Conservation (phyloP, 192 early-diverging fungal genomes). For the Backusella sp. region DNA sequence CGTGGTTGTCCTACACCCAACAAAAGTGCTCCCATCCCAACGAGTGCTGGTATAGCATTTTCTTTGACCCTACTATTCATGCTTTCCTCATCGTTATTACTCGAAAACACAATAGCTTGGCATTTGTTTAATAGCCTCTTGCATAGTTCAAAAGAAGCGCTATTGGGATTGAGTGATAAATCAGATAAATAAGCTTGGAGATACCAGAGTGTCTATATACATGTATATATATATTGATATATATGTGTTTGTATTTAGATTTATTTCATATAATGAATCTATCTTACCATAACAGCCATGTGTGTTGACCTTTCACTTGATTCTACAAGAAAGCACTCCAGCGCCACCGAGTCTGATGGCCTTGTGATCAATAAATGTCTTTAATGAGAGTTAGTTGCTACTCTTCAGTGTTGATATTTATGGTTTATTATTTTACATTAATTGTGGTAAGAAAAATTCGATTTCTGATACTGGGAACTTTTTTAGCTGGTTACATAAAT, state of each 20-base stretch:
- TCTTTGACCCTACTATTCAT: constrained; percentile 51
- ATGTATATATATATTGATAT: not conserved
- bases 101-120: constrained; percentile 83
- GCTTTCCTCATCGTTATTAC: not conserved
- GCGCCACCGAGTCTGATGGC: constrained; percentile 72
- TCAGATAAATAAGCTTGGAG: constrained; percentile 87
- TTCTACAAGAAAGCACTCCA: constrained; percentile 82
- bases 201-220: constrained; percentile 82
- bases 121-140: constrained; percentile 88
- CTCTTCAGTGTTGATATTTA: not conserved
- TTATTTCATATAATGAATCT: not conserved
- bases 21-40: constrained; percentile 81
- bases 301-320: constrained; percentile 76
- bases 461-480: constrained; percentile 81
- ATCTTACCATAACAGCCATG: constrained; percentile 76
- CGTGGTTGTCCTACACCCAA: constrained; percentile 69
- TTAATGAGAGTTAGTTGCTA: not conserved
- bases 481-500: constrained; percentile 82
- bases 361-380: constrained; percentile 86
- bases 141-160: constrained; percentile 70
- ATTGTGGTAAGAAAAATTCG: constrained; percentile 92
- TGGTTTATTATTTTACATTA: constrained; percentile 55
- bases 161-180: constrained; percentile 58
- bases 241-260: not conserved
- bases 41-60: constrained; percentile 75